These are phyloP conservation scores for Metschnikowia proteae DNA, from an alignment of 805 yeast species.

Conservation along the genomic window DNA sequence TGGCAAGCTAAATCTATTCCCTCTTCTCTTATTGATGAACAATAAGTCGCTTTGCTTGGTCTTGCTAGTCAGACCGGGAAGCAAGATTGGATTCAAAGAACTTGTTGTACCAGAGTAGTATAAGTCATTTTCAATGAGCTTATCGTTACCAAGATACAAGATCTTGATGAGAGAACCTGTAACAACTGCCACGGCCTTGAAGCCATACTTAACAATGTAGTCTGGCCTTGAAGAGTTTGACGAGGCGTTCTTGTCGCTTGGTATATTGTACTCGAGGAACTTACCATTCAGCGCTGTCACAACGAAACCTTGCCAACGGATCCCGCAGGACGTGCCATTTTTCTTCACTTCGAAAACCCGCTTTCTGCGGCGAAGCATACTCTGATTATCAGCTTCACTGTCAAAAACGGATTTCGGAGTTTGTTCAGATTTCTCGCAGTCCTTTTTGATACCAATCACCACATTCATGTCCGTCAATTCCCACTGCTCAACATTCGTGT, in stretches of 20 bases:
- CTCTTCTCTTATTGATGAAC: constrained; percentile 50
- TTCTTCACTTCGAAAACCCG: background rate
- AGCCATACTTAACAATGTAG: constrained; percentile 68
- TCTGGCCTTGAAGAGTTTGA: constrained; percentile 39
- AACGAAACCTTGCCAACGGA: constrained; percentile 77
- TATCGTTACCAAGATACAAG: constrained; percentile 72
- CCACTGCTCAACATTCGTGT: constrained; percentile 71
- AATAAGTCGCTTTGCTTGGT: constrained; percentile 42
- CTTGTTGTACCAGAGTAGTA: constrained; percentile 41
- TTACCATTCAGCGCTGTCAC: constrained; percentile 62
- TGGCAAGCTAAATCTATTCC: background rate
- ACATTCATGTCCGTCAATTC: constrained; percentile 72
- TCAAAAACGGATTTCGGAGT: background rate
- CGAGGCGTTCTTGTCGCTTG: constrained; percentile 34
- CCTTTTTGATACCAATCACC: constrained; percentile 56
- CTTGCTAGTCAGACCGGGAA: constrained; percentile 15
- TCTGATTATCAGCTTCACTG: background rate
- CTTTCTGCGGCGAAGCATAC: constrained; percentile 1
- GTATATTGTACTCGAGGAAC: constrained; percentile 55
- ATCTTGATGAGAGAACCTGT: constrained; percentile 73
- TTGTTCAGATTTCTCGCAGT: background rate
- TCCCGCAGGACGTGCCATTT: background rate
- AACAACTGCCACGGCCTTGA: constrained; percentile 68
- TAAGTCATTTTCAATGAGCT: constrained; percentile 57
- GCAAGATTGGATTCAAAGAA: constrained; percentile 19